Conservation (phyloP, 2,329 filamentous ascomycete genomes). For the Sporothrix protearum region DNA sequence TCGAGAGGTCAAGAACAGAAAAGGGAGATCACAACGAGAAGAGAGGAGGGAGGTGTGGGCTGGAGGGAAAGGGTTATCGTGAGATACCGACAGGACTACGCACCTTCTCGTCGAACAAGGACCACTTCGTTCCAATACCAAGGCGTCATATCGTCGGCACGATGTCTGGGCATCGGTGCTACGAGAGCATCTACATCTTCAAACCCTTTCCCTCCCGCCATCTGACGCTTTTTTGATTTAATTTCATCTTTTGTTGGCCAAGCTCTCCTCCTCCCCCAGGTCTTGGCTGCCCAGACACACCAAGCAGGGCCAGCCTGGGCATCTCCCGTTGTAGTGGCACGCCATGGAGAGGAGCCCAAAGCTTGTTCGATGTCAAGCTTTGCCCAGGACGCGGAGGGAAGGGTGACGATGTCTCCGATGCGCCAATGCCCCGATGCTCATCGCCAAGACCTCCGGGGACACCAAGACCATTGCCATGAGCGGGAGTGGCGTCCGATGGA, state of each 20-base stretch:
- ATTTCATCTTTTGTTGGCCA: no score
- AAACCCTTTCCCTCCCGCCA: slow-evolving; percentile 3
- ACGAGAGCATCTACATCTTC: neutral
- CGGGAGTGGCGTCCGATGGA: neutral
- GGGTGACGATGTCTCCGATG: neutral
- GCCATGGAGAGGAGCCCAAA: neutral
- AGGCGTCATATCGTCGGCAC: slow-evolving; percentile 1
- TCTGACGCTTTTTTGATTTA: neutral
- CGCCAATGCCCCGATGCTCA: neutral
- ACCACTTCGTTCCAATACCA: slow-evolving; percentile 4
- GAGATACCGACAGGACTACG: neutral
- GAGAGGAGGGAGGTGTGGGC: neutral
- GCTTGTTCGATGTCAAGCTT: neutral
- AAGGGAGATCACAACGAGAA: neutral
- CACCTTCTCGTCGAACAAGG: neutral
- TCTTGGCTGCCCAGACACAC: neutral
- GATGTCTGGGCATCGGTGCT: neutral
- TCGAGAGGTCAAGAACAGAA: neutral
- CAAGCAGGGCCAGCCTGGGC: neutral
- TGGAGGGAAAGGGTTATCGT: neutral
- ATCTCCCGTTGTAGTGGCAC: neutral
- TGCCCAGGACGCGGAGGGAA: neutral
- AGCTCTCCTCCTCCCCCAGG: neutral
- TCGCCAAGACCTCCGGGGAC: slow-evolving; percentile 2
- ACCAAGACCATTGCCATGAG: neutral